These are phyloP conservation scores for Boletus sp. DNA, from an alignment of 768 basidiomycete species.

Conservation along the genomic window DNA sequence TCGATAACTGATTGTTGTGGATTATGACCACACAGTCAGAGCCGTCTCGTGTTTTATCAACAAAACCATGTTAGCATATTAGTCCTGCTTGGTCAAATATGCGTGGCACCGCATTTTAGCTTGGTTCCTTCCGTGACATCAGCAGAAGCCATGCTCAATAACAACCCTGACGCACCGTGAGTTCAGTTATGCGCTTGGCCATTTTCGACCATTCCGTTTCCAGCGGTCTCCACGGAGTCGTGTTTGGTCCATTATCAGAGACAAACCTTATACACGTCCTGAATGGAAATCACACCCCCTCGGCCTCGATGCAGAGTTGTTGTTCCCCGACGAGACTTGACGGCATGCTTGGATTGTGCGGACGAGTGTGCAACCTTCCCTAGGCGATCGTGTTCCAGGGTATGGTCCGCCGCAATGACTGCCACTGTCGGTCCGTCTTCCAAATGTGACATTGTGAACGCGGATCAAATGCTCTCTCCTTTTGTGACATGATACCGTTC, in stretches of 20 bases:
- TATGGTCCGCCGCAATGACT: neutral
- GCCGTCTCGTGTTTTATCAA: neutral
- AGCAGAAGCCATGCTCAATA: neutral
- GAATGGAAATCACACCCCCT: neutral
- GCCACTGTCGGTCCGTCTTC: neutral
- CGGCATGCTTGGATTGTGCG: constrained; percentile 13
- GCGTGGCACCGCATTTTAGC: neutral
- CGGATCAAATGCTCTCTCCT: too few relatives aligned
- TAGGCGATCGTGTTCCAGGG: neutral
- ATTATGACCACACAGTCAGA: constrained; percentile 16
- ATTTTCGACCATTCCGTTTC: neutral
- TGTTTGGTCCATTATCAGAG: neutral
- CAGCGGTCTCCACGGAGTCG: neutral
- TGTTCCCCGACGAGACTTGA: neutral
- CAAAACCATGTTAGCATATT: neutral
- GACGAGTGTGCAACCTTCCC: neutral
- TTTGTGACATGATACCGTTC: neutral
- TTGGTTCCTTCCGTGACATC: neutral
- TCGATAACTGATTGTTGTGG: constrained; percentile 63
- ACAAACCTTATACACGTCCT: neutral
- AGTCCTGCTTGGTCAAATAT: too few relatives aligned
- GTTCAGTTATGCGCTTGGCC: neutral
- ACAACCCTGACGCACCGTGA: constrained; percentile 5
- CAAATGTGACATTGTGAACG: neutral
- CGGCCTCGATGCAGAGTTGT: neutral